phyloP scores from a whole-genome alignment of 1,139 yeast species.

The Suhomyces wounanorum region DNA sequence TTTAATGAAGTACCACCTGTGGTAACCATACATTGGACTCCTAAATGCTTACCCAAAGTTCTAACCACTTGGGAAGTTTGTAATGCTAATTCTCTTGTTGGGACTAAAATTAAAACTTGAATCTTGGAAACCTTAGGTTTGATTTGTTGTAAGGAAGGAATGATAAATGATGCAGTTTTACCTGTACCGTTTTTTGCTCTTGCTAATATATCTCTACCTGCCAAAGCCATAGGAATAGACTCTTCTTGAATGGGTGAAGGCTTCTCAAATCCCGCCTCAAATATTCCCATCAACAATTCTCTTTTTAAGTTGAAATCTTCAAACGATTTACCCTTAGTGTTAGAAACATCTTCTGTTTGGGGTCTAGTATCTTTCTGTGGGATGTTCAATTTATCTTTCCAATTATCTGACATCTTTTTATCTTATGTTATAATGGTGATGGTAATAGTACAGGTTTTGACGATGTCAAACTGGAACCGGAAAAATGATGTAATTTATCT shows the following conservation, averaged over 20 bases:
- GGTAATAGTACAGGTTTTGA: slow-evolving; percentile 8
- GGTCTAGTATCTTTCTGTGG: slow-evolving; percentile 89
- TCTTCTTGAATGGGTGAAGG: slow-evolving; percentile 99
- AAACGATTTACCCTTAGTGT: slow-evolving; percentile 86
- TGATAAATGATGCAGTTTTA: slow-evolving; percentile 93
- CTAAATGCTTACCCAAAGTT: slow-evolving; percentile 94
- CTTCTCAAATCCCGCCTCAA: slow-evolving; percentile 97
- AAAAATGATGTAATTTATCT: not conserved
- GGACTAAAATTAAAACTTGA: slow-evolving; percentile 87
- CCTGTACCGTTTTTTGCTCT: slow-evolving; percentile 99
- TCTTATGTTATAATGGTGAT: not conserved
- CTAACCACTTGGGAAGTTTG: slow-evolving; percentile 97
- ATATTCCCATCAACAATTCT: slow-evolving; percentile 95
- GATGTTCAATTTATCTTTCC: slow-evolving; percentile 75
- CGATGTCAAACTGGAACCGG: slow-evolving; percentile 2
- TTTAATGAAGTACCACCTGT: slow-evolving; percentile 96
- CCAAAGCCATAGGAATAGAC: slow-evolving; percentile 91
- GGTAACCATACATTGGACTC: slow-evolving; percentile 94
- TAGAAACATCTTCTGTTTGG: slow-evolving; percentile 94
- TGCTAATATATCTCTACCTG: slow-evolving; percentile 95
- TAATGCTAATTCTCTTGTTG: slow-evolving; percentile 94
- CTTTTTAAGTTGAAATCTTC: slow-evolving; percentile 92
- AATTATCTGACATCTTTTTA: slow-evolving; percentile 42
- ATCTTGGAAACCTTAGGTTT: slow-evolving; percentile 84
- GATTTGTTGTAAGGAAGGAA: slow-evolving; percentile 81